Evolutionary conservation across 2,329 filamentous ascomycete genomes (phyloP).

Genomic region (Venturia pyrina): DNA sequence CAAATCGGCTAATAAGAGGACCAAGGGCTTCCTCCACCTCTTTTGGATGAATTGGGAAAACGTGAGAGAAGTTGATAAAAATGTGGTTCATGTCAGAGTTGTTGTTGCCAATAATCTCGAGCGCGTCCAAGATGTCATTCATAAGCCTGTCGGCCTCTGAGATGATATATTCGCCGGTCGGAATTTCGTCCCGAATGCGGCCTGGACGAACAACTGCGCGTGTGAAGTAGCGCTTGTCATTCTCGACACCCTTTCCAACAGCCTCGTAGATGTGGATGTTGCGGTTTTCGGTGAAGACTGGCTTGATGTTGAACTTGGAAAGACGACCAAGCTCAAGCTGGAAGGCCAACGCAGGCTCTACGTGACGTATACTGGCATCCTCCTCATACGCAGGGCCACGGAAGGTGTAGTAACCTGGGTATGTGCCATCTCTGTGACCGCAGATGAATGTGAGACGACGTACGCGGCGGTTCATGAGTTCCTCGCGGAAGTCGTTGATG

Average conservation of each 20-base stretch:
- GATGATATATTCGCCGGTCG: slow-evolving; percentile 96
- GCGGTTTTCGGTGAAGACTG: slow-evolving; percentile 97
- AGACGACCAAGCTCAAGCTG: slow-evolving; percentile 92
- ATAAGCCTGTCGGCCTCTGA: slow-evolving; percentile 94
- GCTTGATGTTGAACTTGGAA: slow-evolving; percentile 95
- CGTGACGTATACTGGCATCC: slow-evolving; percentile 93
- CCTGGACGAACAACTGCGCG: slow-evolving; percentile 91
- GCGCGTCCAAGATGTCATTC: slow-evolving; percentile 93
- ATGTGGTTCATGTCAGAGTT: slow-evolving; percentile 99
- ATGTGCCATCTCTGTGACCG: slow-evolving; percentile 84
- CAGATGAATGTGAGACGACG: slow-evolving; percentile 94
- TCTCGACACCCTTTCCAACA: slow-evolving; percentile 85
- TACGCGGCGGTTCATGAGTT: slow-evolving; percentile 70
- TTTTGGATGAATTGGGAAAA: slow-evolving; percentile 81
- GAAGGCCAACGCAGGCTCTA: slow-evolving; percentile 92
- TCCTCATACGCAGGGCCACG: slow-evolving; percentile 81
- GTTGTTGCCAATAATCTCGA: slow-evolving; percentile 98
- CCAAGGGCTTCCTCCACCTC: slow-evolving; percentile 90
- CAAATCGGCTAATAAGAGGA: slow-evolving; percentile 94
- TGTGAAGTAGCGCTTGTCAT: slow-evolving; percentile 97
- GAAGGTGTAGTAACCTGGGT: slow-evolving; percentile 98
- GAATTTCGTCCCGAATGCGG: slow-evolving; percentile 90
- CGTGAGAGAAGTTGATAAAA: slow-evolving; percentile 98
- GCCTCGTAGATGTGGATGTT: slow-evolving; percentile 99
- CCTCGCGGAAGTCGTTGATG: slow-evolving; percentile 71